Evolutionary conservation across 2,329 filamentous ascomycete species (phyloP).

Genomic region (Talaromyces pinophilus): DNA sequence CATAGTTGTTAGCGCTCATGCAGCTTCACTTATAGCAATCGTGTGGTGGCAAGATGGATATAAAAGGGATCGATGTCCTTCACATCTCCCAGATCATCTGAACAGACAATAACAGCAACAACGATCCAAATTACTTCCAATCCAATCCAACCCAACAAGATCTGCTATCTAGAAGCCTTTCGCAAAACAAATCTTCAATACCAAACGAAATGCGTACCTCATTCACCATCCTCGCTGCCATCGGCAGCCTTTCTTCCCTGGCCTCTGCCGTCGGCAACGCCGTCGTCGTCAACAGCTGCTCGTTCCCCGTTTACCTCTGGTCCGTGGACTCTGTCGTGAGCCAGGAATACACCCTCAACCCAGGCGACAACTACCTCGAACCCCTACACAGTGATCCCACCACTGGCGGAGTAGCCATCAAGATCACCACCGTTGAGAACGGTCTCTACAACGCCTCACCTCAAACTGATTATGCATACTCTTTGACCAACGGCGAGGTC

Average conservation of each 20-base stretch:
- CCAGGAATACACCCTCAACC: slow-evolving; percentile 33
- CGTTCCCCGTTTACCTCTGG: slow-evolving; percentile 41
- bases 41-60: neutral
- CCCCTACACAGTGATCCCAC: slow-evolving; percentile 37
- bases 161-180: too few relatives aligned
- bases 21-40: neutral
- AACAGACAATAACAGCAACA: neutral
- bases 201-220: slow-evolving; percentile 38
- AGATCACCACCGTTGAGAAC: slow-evolving; percentile 41
- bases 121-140: neutral
- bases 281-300: slow-evolving; percentile 43
- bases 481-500: slow-evolving; percentile 38
- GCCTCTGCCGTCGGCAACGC: slow-evolving; percentile 41
- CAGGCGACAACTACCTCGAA: slow-evolving; percentile 40
- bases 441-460: slow-evolving; percentile 41
- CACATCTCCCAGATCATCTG: neutral
- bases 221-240: slow-evolving; percentile 32
- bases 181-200: neutral
- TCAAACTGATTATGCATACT: slow-evolving; percentile 46
- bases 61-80: neutral
- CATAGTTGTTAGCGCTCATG: neutral
- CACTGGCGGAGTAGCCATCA: slow-evolving; percentile 47
- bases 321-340: slow-evolving; percentile 40
- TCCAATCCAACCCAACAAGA: neutral
- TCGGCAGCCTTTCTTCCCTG: slow-evolving; percentile 37